Evolutionary conservation across 2,329 filamentous ascomycete genomes (phyloP).

Genomic region (Alternaria consortialis): DNA sequence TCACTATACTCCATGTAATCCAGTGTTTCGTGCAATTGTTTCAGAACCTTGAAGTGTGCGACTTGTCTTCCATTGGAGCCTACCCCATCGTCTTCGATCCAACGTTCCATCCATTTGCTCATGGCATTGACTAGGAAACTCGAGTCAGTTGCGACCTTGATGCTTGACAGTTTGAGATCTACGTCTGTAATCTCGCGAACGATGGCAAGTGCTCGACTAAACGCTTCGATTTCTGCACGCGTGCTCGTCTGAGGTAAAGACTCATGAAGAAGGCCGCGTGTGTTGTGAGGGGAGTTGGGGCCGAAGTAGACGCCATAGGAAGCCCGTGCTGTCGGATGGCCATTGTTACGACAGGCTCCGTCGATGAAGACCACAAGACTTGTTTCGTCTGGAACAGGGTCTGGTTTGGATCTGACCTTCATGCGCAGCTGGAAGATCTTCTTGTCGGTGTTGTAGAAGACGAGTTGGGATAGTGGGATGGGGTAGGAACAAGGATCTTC

Average conservation of each 20-base stretch:
- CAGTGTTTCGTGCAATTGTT: slow-evolving; percentile 25
- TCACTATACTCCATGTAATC: slow-evolving; percentile 22
- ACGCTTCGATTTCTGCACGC: slow-evolving; percentile 21
- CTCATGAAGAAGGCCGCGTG: not conserved
- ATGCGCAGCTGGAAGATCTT: slow-evolving; percentile 14
- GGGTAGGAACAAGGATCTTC: not conserved
- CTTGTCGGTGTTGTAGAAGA: slow-evolving; percentile 16
- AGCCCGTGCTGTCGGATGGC: not conserved
- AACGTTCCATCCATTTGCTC: slow-evolving; percentile 43
- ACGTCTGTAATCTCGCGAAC: slow-evolving; percentile 12
- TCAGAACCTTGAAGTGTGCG: slow-evolving; percentile 34
- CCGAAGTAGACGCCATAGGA: not conserved
- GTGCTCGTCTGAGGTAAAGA: not conserved
- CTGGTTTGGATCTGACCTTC: not conserved
- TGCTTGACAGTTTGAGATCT: slow-evolving; percentile 1
- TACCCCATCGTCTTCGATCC: slow-evolving; percentile 42
- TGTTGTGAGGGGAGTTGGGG: not conserved
- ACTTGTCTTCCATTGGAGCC: slow-evolving; percentile 33
- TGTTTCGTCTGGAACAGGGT: not conserved
- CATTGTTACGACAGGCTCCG: slow-evolving; percentile 34
- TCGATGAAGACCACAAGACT: slow-evolving; percentile 31
- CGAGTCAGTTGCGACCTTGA: slow-evolving; percentile 42
- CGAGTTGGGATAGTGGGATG: slow-evolving; percentile 2
- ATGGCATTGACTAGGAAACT: slow-evolving; percentile 47
- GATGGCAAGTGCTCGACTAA: slow-evolving; percentile 12